Percentiles rank a stretch among this genome's conserved stretches.
phyloP scores from a whole-genome alignment of 306 rosid species.

The Elaeagnus macrophylla region DNA sequence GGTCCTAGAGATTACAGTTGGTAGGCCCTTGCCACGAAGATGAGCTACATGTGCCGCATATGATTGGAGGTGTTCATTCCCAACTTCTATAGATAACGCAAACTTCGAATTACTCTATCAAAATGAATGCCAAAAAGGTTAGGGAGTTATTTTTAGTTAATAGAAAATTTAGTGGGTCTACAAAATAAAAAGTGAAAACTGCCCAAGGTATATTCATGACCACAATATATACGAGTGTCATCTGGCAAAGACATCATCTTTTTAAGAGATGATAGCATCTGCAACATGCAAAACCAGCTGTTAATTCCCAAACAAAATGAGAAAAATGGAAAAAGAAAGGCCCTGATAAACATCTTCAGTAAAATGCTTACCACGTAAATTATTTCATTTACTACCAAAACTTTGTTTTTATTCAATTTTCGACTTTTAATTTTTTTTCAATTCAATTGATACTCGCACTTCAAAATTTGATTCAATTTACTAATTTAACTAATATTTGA shows the following conservation, averaged over 20 bases:
- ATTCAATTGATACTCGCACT: too few species aligned
- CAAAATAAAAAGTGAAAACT: conserved; percentile 5
- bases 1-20: conserved; percentile 54
- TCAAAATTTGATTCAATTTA: too few species aligned
- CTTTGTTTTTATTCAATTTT: too few species aligned
- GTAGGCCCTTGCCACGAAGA: conserved; percentile 69
- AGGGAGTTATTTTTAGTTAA: too few species aligned
- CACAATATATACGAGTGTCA: conserved; percentile 64
- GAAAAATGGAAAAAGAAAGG: neutral
- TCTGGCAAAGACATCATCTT: conserved; percentile 73
- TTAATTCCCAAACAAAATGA: conserved; percentile 10
- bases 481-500: too few species aligned
- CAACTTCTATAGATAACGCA: conserved; percentile 77
- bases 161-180: too few species aligned
- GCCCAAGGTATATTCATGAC: conserved; percentile 87
- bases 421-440: too few species aligned
- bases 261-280: conserved; percentile 76
- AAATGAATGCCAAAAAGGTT: conserved; percentile 11
- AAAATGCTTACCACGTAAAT: too few species aligned
- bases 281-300: conserved; percentile 22
- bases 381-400: too few species aligned
- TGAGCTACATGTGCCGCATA: conserved; percentile 63
- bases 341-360: neutral
- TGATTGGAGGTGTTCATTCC: conserved; percentile 72
- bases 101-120: conserved; percentile 80